Evolutionary conservation across 2,329 filamentous ascomycete species (phyloP).

Genomic region (Epichloe festucae): DNA sequence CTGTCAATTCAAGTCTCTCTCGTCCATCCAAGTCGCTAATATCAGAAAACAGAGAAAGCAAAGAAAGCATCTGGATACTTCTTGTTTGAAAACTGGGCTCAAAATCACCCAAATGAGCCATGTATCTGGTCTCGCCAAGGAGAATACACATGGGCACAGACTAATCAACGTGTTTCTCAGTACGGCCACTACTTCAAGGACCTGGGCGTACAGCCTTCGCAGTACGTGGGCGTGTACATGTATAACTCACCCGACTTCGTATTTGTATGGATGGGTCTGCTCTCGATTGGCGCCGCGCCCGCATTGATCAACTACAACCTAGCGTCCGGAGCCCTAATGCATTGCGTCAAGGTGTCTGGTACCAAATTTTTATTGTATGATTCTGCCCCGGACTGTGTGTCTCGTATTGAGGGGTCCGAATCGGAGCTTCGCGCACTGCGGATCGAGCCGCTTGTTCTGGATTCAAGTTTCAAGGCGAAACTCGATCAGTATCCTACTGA

Average conservation of each 20-base stretch:
- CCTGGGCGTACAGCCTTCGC: background rate
- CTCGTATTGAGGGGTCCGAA: background rate
- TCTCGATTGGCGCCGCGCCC: conserved; percentile 7
- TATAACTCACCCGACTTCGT: conserved; percentile 6
- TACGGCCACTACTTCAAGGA: conserved; percentile 6
- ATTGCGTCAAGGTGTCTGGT: conserved; percentile 4
- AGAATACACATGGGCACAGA: conserved; percentile 5
- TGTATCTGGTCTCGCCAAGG: conserved; percentile 7
- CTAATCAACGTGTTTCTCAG: conserved; percentile 3
- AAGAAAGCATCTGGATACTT: conserved; percentile 5
- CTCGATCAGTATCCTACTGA: background rate
- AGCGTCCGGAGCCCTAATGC: conserved; percentile 1
- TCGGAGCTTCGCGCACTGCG: background rate
- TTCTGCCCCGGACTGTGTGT: conserved; percentile 1
- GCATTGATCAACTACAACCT: conserved; percentile 6
- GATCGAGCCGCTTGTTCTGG: background rate
- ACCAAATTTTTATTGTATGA: conserved; percentile 2
- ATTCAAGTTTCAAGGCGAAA: background rate
- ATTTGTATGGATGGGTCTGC: conserved; percentile 5
- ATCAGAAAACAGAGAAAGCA: background rate
- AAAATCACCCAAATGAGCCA: background rate
- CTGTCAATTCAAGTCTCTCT: background rate
- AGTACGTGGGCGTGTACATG: conserved; percentile 6
- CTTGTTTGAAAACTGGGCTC: conserved; percentile 1
- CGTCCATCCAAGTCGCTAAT: background rate